phyloP scores from a whole-genome alignment of 495 filamentous ascomycete genomes.

The Hypoxylon intermedium region DNA sequence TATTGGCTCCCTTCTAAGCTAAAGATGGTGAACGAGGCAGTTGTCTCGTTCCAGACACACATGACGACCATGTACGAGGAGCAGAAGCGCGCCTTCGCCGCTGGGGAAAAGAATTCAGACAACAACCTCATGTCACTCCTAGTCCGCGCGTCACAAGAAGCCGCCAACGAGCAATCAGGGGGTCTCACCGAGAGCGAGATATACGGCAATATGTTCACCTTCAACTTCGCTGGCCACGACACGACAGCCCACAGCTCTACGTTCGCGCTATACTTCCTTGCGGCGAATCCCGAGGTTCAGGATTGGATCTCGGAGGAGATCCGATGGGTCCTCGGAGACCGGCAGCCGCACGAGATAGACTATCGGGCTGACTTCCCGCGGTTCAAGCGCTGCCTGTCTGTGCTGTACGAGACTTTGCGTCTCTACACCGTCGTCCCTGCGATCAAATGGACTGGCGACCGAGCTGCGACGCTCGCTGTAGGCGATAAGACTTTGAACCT shows the following conservation, averaged over 20 bases:
- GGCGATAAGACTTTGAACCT: slow-evolving; percentile 24
- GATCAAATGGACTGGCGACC: slow-evolving; percentile 46
- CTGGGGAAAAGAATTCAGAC: slow-evolving; percentile 27
- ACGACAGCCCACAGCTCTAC: slow-evolving; percentile 61
- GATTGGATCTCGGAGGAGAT: slow-evolving; percentile 44
- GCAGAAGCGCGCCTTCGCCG: slow-evolving; percentile 13
- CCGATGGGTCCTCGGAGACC: slow-evolving; percentile 29
- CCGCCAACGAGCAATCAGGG: slow-evolving; percentile 21
- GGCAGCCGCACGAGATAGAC: slow-evolving; percentile 45
- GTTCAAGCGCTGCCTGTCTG: slow-evolving; percentile 52
- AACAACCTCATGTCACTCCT: slow-evolving; percentile 12
- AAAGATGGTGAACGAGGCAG: slow-evolving; percentile 33
- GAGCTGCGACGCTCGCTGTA: slow-evolving; percentile 30
- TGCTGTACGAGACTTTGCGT: slow-evolving; percentile 62
- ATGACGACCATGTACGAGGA: slow-evolving; percentile 40
- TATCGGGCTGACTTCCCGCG: slow-evolving; percentile 53
- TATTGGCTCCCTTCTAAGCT: slow-evolving; percentile 40
- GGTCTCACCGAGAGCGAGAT: slow-evolving; percentile 40
- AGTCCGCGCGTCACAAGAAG: slow-evolving; percentile 30
- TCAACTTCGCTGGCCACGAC: slow-evolving; percentile 63
- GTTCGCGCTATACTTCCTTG: slow-evolving; percentile 57
- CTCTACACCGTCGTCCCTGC: slow-evolving; percentile 55
- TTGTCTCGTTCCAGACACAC: slow-evolving; percentile 38
- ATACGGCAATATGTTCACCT: slow-evolving; percentile 62
- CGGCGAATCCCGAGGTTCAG: slow-evolving; percentile 57